Percentiles rank a stretch among this genome's conserved stretches.
Evolutionary conservation across 2,329 filamentous ascomycete species (phyloP).

Genomic region (Exophiala spinifera): DNA sequence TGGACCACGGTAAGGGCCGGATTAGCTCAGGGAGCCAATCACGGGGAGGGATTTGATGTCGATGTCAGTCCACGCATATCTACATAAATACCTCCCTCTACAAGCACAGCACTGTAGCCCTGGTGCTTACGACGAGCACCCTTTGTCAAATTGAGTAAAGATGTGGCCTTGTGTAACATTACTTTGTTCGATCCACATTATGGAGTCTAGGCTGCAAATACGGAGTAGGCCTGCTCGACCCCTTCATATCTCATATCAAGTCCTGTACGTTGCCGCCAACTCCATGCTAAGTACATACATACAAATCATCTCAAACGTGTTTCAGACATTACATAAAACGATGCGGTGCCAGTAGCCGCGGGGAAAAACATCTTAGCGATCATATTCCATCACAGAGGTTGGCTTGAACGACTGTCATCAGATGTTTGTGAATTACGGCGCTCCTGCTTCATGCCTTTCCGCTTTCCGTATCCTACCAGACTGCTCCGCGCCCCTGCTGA

Average conservation of each 20-base stretch:
- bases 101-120: too few species aligned
- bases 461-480: constrained; percentile 30
- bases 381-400: constrained; percentile 11
- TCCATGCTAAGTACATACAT: constrained; percentile 13
- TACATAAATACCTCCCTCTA: too few species aligned
- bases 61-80: too few species aligned
- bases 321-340: constrained; percentile 1
- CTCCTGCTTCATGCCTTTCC: constrained; percentile 27
- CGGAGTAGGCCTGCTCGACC: not conserved
- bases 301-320: constrained; percentile 1
- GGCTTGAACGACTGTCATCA: constrained; percentile 14
- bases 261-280: constrained; percentile 17
- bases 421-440: constrained; percentile 11
- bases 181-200: too few species aligned
- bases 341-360: constrained; percentile 23
- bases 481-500: constrained; percentile 41
- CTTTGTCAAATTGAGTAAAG: too few species aligned
- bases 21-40: not conserved
- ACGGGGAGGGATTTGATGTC: not conserved
- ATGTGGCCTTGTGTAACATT: too few species aligned
- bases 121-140: too few species aligned
- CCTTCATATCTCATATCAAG: not conserved
- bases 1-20: not conserved
- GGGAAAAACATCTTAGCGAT: constrained; percentile 1
- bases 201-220: not conserved